Evolutionary conservation across 345 rosid genomes (phyloP).

Genomic region (Rhodamnia argentea): DNA sequence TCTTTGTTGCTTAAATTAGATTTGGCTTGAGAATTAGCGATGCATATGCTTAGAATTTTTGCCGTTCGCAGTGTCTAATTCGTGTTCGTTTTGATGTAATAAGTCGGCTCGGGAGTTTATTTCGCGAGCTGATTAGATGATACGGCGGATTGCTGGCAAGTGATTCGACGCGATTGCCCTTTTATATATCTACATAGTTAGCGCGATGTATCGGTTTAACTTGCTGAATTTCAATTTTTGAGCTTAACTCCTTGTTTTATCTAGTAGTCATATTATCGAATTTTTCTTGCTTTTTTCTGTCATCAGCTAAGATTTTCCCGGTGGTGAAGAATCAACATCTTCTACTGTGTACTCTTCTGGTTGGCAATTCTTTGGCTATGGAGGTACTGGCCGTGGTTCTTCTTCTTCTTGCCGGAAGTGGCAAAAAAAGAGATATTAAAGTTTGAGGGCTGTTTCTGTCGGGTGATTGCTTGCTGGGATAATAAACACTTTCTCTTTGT

Average conservation of each 20-base stretch:
- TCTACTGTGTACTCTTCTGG: constrained; percentile 79
- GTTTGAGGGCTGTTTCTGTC: not conserved
- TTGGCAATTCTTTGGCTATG: constrained; percentile 91
- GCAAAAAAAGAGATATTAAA: not conserved
- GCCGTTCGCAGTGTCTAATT: not conserved
- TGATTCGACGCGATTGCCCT: not conserved
- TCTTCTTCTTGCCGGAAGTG: not conserved
- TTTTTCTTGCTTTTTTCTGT: not conserved
- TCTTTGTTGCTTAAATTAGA: not conserved
- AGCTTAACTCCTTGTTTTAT: not conserved
- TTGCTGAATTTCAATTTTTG: not conserved
- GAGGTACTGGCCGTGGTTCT: constrained; percentile 41
- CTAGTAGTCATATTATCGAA: not conserved
- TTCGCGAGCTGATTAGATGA: not conserved
- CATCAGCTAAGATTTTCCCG: constrained; percentile 76
- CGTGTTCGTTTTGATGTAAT: not conserved
- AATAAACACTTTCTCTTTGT: not conserved
- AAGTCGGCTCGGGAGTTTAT: not conserved
- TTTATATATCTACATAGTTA: not conserved
- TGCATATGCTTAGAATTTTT: not conserved
- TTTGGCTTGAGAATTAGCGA: not conserved
- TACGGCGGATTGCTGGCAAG: not conserved
- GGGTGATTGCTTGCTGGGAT: not conserved
- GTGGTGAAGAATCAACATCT: constrained; percentile 96
- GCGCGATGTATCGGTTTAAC: not conserved